A percentile compares a stretch with the other conserved stretches of the same genome.
Evolutionary conservation across 1,284 basidiomycete species (phyloP).

Genomic region (Cerioporus squamosus): DNA sequence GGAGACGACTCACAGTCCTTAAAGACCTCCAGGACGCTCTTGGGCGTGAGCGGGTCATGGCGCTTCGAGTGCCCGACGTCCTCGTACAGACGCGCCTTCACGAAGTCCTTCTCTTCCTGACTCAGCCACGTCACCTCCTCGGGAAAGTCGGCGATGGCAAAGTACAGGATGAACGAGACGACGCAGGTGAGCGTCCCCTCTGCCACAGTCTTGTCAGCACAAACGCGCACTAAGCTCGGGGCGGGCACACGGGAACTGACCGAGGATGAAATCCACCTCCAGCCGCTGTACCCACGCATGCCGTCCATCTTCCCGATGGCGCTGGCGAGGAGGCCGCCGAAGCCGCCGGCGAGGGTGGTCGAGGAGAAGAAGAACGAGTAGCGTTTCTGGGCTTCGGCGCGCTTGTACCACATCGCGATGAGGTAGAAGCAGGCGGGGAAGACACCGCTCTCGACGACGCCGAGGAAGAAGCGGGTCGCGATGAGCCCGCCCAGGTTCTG

Average conservation of each 20-base stretch:
- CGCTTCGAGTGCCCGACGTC: slow-evolving; percentile 34
- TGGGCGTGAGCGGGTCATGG: slow-evolving; percentile 27
- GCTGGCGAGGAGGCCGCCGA: slow-evolving; percentile 40
- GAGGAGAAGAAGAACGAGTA: slow-evolving; percentile 43
- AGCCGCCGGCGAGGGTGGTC: slow-evolving; percentile 37
- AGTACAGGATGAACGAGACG: slow-evolving; percentile 31
- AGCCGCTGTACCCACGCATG: slow-evolving; percentile 34
- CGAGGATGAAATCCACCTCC: slow-evolving; percentile 48
- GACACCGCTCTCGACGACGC: slow-evolving; percentile 36
- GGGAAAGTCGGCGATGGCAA: slow-evolving; percentile 37
- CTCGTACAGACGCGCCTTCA: slow-evolving; percentile 34
- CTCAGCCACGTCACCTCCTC: slow-evolving; percentile 35
- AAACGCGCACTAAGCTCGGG: not conserved
- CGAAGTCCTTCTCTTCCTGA: slow-evolving; percentile 35
- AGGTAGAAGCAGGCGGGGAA: slow-evolving; percentile 42
- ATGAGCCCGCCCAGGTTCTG: slow-evolving; percentile 40
- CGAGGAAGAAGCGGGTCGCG: slow-evolving; percentile 44
- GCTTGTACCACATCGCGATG: slow-evolving; percentile 42
- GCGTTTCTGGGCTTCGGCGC: slow-evolving; percentile 43
- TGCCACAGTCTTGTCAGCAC: slow-evolving; percentile 8
- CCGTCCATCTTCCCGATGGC: slow-evolving; percentile 43
- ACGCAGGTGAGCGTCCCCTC: slow-evolving; percentile 42
- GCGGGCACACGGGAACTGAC: slow-evolving; percentile 36
- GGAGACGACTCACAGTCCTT: slow-evolving; percentile 30
- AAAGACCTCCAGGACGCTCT: slow-evolving; percentile 26